Base-by-base conservation (phyloP, 2,329 filamentous ascomycete genomes). In the Tolypocladium inflatum region DNA sequence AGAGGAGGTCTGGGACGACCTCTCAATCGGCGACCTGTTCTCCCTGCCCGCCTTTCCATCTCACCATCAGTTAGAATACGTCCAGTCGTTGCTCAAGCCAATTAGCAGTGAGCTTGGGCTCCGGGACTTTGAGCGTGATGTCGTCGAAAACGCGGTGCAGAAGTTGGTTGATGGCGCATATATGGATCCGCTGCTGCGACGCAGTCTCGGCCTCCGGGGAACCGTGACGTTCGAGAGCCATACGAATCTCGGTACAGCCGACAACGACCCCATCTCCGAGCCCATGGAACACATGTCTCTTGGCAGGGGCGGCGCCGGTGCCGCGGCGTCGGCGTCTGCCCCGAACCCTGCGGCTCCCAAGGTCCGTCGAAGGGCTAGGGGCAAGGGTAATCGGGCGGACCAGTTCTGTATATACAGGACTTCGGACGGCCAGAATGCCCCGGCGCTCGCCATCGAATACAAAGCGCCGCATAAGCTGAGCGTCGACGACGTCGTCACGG, bases 191-290 rank as follows among this genome's bases (percentile, higher is more conserved):
- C 3, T 26, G 5, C 60, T 76, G 13, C 66, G 68, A 55, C 48
- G 55, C 13, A 26, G 43, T 38, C 64, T 77, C 19, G 66, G 64
- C 38, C 61, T 76, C 5, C 41, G 58, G 13, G 70, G 71, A 54
- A 66, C 67, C 1, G 63, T 74, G 26, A 69, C 66, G 2, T 76
- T 76, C 50, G 66, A 74, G 58, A 74, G 68, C 61, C 65, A 74
- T 54, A 73, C 66, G 2, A 74, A 73, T 56, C 65, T 72, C 19
- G 66, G 68, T 4, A 39, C n/a, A n/a, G n/a, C 35, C 42, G 59
- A 43, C 33, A 62, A 67, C 17, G 56, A 67, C 52, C 58, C 50
- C 54, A 53, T 68, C 21, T 66, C 66, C 35, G 51, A 65, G 38
- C 61, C 65, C 13, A 33, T 67, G 30, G 64, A 71, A 42, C 51